A percentile compares a stretch with the other conserved stretches of the same genome.
These are phyloP conservation scores for Globisporangium canariense DNA, from an alignment of 352 stramenopile species.

Conservation along the genomic window DNA sequence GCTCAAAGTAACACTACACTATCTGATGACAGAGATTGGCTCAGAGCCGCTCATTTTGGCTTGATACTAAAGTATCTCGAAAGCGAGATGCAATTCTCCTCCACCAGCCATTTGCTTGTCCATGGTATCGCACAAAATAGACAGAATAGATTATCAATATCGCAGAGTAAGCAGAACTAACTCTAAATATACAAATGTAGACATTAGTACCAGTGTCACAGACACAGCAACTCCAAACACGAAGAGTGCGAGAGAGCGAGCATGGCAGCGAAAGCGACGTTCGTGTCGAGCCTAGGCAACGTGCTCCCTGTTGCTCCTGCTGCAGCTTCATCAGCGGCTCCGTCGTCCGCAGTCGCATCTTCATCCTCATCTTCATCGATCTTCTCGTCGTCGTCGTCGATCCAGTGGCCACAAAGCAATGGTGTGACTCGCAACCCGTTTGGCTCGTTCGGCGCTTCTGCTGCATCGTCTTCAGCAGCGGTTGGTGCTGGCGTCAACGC, in stretches of 20 bases:
- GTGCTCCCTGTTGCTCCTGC: slow-evolving; percentile 16
- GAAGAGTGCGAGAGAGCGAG: not conserved
- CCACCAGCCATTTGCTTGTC: slow-evolving; percentile 10
- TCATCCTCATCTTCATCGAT: not conserved
- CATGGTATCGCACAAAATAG: not conserved
- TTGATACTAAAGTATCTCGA: not conserved
- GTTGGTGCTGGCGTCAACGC: slow-evolving; percentile 14
- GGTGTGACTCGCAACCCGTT: slow-evolving; percentile 24
- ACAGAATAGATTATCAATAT: not conserved
- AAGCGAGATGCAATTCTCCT: slow-evolving; percentile 5
- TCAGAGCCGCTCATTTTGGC: slow-evolving; percentile 7
- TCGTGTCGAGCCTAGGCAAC: slow-evolving; percentile 42
- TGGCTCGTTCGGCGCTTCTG: slow-evolving; percentile 5
- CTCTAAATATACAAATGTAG: not conserved
- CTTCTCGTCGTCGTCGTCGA: slow-evolving; percentile 12
- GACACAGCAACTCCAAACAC: not conserved
- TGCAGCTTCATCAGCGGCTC: not conserved
- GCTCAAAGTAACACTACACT: slow-evolving; percentile 3
- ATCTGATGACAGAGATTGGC: not conserved
- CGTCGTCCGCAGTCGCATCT: not conserved
- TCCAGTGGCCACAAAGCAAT: slow-evolving; percentile 16
- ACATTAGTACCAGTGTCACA: not conserved
- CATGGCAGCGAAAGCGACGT: slow-evolving; percentile 23
- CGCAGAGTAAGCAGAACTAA: not conserved
- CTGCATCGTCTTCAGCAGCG: not conserved